Base-by-base conservation (phyloP, 306 rosid genomes). In the Lathyrus tuberosus region DNA sequence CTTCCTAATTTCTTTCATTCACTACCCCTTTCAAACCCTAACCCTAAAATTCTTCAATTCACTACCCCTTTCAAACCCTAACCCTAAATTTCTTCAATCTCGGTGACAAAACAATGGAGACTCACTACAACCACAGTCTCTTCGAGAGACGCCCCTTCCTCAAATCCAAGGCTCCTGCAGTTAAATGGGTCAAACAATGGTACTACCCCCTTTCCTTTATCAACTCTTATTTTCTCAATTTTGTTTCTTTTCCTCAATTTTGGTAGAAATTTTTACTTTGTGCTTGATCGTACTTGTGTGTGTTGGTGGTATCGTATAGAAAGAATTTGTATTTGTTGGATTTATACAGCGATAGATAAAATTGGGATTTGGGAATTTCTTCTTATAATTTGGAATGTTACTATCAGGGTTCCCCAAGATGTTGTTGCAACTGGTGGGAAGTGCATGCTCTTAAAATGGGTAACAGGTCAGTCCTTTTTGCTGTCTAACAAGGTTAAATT, bases 381-480 rank as follows among this genome's bases (percentile, higher is more conserved):
- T 14, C 26, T 52, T 69, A 17, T 17, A 51, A 37, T 68, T 52
- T 12, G 8, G 63, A 53, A 20, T 75, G 18, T 59, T 61, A 16
- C 46, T 68, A 18, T 58, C 76, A 95, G 97, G 99, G 89, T 94
- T 82, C 89, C 99, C 35, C 99, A 94, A 80, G 97, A 94, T 86
- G 92, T 89, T 60, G 91, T 89, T 46, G 97, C 97, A 11, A 91
- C 98, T 2, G 98, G 98, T 41, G 98, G 97, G 73, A 87, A 85
- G 78, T 94, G 97, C 79, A 65, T 40, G 76, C 80, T 95, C 72
- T 81, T 86, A 53, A 95, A 84, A 82, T 95, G 99, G 99, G 92
- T 95, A 42, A 84, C 89, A 81, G 97, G 99, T 88, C 71, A 40
- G 67, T 69, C 52, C 49, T 66, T 20, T 20, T 20, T 20, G 22